Evolutionary conservation across 192 early-diverging fungal genomes (phyloP).

Genomic region (Backusella westeae): DNA sequence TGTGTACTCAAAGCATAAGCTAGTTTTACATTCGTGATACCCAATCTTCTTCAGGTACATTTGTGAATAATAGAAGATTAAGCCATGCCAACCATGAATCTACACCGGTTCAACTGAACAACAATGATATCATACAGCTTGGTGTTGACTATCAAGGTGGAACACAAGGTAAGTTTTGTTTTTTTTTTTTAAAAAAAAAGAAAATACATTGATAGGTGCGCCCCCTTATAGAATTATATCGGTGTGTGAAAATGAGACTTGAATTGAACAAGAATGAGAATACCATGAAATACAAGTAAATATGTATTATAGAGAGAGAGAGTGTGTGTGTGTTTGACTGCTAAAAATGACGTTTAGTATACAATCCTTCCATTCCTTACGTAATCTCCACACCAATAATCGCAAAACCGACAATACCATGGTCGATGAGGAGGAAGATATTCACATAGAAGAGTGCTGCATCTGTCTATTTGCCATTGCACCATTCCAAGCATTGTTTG

Average conservation of each 20-base stretch:
- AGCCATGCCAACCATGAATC: conserved; percentile 86
- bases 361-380: neutral
- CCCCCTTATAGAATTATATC: conserved; percentile 60
- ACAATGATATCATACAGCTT: conserved; percentile 93
- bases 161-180: conserved; percentile 59
- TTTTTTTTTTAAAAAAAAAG: no score
- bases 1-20: no score
- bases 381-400: neutral
- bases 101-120: conserved; percentile 72
- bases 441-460: conserved; percentile 61
- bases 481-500: conserved; percentile 79
- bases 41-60: conserved; percentile 96
- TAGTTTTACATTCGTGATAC: conserved; percentile 90
- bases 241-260: conserved; percentile 87
- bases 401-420: neutral
- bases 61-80: conserved; percentile 91
- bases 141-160: conserved; percentile 97
- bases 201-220: no score
- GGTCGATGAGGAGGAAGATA: neutral
- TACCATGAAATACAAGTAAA: conserved; percentile 44
- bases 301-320: no score
- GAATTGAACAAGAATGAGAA: conserved; percentile 73
- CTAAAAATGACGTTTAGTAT: neutral
- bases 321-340: no score
- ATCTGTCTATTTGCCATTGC: conserved; percentile 79